Evolutionary conservation across 2,329 filamentous ascomycete species (phyloP), one percentile per base, ranked within the genome.

Genomic region (Aspergillus unguis): DNA sequence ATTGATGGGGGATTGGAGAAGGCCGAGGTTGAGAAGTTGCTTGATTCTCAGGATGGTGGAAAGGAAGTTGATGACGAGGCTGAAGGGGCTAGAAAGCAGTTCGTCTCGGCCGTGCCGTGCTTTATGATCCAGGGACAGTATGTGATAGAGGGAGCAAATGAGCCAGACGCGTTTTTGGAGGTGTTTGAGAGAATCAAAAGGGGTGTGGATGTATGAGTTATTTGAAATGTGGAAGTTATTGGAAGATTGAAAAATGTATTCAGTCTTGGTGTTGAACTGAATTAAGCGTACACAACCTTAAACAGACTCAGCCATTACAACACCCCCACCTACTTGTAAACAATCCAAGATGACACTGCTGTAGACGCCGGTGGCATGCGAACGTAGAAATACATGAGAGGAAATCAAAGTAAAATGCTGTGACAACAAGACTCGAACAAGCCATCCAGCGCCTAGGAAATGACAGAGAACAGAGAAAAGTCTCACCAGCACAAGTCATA

Each of bases 141-240:
- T 68, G 80, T 85, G 59, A 69, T 92, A 29, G 80, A 84, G 28
- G 89, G 88, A 1, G 88, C 88, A 1, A 85, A 91, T 71, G 87
- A 90, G 54, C 78, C 85, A 2, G 75, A 77, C 42, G 80, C 79
- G 1, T 92, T 92, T 64, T 68, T 88, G 56, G 76, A 83, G 61
- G 72, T 85, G 44, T 87, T 92, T 67, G 75, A 83, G 56, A 75
- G 78, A 62, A 77, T 87, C 50, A 82, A 82, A 72, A 74, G 63
- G 51, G 67, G 71, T 31, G 48, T 25, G 25, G 5, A 33, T 17
- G 33, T 6, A 5, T 48, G 11, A 36, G 6, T 36, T 9, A 11
- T 38, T 8, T 38, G 7, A 23, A 35, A 28, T 17, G 7, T n/a
- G 25, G 29, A 29, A 37, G 4, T 4, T n/a, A 43, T 23, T 44